Evolutionary conservation across 2,329 filamentous ascomycete genomes (phyloP).

Genomic region (Aspergillus piperis): DNA sequence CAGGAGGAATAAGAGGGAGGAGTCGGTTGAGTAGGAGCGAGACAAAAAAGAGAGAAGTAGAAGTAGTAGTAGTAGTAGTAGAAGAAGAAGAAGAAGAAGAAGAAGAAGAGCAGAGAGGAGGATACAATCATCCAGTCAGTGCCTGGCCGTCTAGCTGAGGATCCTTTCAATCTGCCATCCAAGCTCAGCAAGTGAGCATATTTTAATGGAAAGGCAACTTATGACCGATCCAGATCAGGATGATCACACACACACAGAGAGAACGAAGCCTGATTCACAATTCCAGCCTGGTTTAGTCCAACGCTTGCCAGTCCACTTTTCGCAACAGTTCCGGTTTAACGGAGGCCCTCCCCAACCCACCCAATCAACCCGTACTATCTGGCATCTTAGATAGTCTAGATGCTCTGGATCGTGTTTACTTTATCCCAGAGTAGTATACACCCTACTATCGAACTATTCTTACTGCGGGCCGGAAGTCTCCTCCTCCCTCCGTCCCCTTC

Average conservation of each 20-base stretch:
- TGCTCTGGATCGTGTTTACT: not conserved
- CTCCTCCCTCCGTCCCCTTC: not conserved
- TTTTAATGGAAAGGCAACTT: not conserved
- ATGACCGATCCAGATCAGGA: constrained; percentile 1
- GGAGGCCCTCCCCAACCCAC: not conserved
- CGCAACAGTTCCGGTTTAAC: not conserved
- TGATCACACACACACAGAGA: not conserved
- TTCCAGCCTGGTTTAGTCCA: not conserved
- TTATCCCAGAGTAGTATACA: not conserved
- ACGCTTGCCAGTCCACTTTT: not conserved
- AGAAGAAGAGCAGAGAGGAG: constrained; percentile 1
- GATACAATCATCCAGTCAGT: not conserved
- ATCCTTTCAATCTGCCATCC: constrained; percentile 8
- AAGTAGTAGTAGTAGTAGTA: too few relatives aligned
- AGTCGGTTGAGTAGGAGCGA: too few relatives aligned
- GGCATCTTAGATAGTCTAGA: not conserved
- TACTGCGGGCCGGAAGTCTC: not conserved
- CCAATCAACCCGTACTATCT: not conserved
- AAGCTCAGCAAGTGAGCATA: not conserved
- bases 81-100: constrained; percentile 10
- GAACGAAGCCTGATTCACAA: not conserved
- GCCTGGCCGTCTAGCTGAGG: constrained; percentile 1
- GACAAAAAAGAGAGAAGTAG: not conserved
- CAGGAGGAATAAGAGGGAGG: constrained; percentile 16
- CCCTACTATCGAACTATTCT: not conserved